Evolutionary conservation across 2,329 filamentous ascomycete genomes (phyloP), one percentile per base, ranked within the genome.

Genomic region (Lecanoromycetidae sp.): DNA sequence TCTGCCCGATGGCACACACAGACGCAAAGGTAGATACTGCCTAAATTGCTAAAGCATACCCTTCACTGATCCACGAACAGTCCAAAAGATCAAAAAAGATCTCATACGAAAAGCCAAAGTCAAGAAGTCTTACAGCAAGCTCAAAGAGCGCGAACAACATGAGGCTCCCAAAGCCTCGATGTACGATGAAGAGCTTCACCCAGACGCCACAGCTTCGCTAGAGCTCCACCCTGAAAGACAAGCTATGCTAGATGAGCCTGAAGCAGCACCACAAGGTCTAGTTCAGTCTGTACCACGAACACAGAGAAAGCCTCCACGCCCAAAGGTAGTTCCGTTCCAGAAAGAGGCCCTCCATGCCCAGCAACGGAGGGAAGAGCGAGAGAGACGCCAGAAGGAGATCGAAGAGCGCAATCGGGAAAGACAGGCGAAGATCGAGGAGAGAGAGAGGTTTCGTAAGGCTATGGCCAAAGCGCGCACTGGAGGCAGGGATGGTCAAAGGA

Each of bases 91-190:
- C 60, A 96, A 96, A 66, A 76, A 82, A 55, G 78, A 84, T 55
- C 70, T 94, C 47, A 95, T 96, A 58, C 79, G 87, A 64, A 93
- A 91, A 63, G 87, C 88, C 51, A 94, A 95, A 66, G 74, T 94
- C 53, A 91, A 90, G 67, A 94, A 94, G 65, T 77, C 84, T 34
- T 95, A 94, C 61, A 84, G 83, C 53, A 95, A 94, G 65, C 71
- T 94, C 54, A 90, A 88, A 65, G 79, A 79, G 33, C 67, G 70
- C 38, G 71, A 77, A 60, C 63, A 69, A 32, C 63, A 62, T 32
- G 56, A 60, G 30, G 56, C 56, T 23, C 1, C 29, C 9, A 44
- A 47, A 32, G 22, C 38, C 20, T 34, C 38, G 10, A 2, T 17
- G 9, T 26, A 45, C n/a, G 26, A 6, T 5, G 6, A 32, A 13